Evolutionary conservation across 352 stramenopile species (phyloP), one percentile per base, ranked within the genome.

Genomic region (Globisporangium polare): DNA sequence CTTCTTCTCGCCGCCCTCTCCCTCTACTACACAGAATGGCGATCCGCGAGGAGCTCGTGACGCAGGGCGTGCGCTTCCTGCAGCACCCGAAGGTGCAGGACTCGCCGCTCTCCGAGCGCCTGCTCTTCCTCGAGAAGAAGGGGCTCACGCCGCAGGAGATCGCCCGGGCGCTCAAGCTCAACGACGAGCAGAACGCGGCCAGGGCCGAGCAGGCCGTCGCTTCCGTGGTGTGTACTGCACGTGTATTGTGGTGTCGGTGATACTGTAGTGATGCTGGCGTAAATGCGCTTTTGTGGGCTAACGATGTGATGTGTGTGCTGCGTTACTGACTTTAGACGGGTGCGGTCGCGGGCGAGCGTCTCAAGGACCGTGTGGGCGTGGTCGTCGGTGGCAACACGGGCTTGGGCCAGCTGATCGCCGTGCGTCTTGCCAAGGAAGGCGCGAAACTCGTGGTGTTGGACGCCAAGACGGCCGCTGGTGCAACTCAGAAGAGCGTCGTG

Each of bases 61-160:
- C 80, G 64, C 81, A 89, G 57, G 80, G 83, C 63, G 78, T 92
- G 69, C 83, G 83, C 58, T 92, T 92, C 64, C 63, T 92, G 67
- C 78, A 88, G 69, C 80, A 92, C 66, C 73, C 83, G 1, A 86
- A 87, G 50, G 83, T 92, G 54, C 83, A 90, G 66, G 74, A 88
- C 63, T 88, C 80, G 64, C 80, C 83, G 50, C 73, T 92, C 8
- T 90, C 83, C 1, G 78, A 90, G 64, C 75, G 81, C 6, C 68
- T 90, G 51, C 67, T 67, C 61, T 92, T 90, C 60, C 67, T 90
- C 18, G 80, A 90, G 70, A 90, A 90, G 70, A 92, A 90, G 62
- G 80, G 80, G 0, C 70, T 90, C 26, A 88, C 80, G 53, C 69
- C 81, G 24, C 69, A 83, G 57, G 81, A 90, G 65, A 90, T 88